Evolutionary conservation across 805 yeast species (phyloP).

Genomic region (Yamadazyma ubonensis): DNA sequence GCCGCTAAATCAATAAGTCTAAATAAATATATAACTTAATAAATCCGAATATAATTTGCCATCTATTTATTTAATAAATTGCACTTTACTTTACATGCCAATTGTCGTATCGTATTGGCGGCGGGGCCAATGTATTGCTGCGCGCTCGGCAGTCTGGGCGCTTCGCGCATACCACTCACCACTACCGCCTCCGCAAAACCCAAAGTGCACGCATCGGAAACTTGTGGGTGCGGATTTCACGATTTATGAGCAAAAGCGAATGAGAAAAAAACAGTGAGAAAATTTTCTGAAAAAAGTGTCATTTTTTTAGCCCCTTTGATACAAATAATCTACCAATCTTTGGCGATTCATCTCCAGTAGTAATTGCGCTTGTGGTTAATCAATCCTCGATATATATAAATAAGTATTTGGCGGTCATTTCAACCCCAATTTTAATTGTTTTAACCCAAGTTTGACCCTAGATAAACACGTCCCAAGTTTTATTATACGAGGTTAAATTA

Average conservation of each 20-base stretch:
- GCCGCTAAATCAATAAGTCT: too few species aligned
- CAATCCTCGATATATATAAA: constrained; percentile 1
- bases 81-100: too few species aligned
- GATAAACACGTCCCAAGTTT: constrained; percentile 4
- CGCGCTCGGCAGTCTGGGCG: neutral
- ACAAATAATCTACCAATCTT: neutral
- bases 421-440: neutral
- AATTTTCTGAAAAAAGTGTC: constrained; percentile 5
- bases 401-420: constrained; percentile 3
- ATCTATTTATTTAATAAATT: too few species aligned
- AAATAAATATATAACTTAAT: too few species aligned
- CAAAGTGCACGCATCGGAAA: constrained; percentile 1
- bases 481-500: too few species aligned
- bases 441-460: constrained; percentile 1
- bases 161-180: constrained; percentile 8
- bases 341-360: neutral
- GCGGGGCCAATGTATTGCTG: too few species aligned
- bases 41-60: too few species aligned
- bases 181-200: constrained; percentile 5
- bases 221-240: constrained; percentile 1
- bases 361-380: constrained; percentile 1
- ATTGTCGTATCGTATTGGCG: too few species aligned
- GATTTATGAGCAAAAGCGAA: constrained; percentile 2
- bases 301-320: constrained; percentile 11
- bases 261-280: constrained; percentile 7